Percentiles rank a stretch among this genome's conserved stretches.
Conservation (phyloP, 1,284 basidiomycete genomes). For the Tilletia horrida region DNA sequence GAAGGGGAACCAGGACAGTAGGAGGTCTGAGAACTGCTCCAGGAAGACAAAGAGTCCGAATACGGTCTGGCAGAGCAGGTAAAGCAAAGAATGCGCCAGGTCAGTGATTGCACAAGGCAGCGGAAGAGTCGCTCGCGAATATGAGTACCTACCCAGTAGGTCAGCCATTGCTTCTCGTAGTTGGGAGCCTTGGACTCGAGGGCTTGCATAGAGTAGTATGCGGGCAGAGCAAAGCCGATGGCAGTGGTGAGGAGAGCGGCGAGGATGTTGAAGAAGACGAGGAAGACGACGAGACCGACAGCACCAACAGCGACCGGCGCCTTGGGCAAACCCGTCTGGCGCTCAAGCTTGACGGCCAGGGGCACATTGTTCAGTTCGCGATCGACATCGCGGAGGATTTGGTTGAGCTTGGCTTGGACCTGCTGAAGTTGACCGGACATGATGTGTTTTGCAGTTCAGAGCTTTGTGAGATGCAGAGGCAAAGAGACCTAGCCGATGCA, state of each 20-base stretch:
- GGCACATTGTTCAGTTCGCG: constrained; percentile 83
- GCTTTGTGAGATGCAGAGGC: too few relatives aligned
- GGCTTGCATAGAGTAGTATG: constrained; percentile 54
- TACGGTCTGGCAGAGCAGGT: constrained; percentile 53
- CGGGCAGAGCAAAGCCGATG: constrained; percentile 52
- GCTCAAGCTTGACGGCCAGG: constrained; percentile 65
- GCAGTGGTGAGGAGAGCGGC: constrained; percentile 54
- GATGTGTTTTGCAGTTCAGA: background rate
- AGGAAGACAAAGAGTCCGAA: constrained; percentile 54
- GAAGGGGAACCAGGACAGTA: constrained; percentile 69
- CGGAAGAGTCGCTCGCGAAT: too few relatives aligned
- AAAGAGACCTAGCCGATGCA: too few relatives aligned
- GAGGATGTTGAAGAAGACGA: constrained; percentile 56
- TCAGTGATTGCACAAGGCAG: too few relatives aligned
- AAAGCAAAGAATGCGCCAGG: too few relatives aligned
- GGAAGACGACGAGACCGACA: constrained; percentile 60
- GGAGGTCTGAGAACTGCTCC: constrained; percentile 50
- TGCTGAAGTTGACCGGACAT: constrained; percentile 1
- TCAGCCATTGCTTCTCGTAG: constrained; percentile 17
- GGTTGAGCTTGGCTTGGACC: constrained; percentile 5
- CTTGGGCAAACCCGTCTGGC: constrained; percentile 88
- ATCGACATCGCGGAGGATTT: constrained; percentile 12
- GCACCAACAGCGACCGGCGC: constrained; percentile 81
- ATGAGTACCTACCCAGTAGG: constrained; percentile 14
- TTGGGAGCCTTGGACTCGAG: constrained; percentile 35